Evolutionary conservation across 164 flowering plant genomes (phyloP).

Genomic region (Vitis rupestris): DNA sequence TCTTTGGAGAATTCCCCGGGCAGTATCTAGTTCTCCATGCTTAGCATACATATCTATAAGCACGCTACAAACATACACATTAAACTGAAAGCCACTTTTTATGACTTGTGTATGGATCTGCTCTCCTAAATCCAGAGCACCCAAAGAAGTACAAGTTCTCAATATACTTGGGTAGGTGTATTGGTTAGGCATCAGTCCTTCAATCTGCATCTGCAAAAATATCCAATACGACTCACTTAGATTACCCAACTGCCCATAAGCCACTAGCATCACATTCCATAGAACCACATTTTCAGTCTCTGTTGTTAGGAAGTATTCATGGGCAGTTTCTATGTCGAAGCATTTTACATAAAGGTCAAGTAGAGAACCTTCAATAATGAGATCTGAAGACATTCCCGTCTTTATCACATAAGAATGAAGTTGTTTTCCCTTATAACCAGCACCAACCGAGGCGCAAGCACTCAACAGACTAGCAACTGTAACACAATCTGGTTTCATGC

Average conservation of each 20-base stretch:
- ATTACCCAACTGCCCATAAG: slow-evolving; percentile 36
- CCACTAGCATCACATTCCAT: slow-evolving; percentile 47
- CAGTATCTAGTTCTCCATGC: slow-evolving; percentile 28
- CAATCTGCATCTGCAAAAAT: slow-evolving; percentile 28
- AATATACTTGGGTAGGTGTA: slow-evolving; percentile 40
- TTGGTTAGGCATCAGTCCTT: slow-evolving; percentile 37
- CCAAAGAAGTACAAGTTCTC: slow-evolving; percentile 35
- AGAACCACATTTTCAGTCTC: slow-evolving; percentile 35
- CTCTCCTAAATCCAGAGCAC: slow-evolving; percentile 35
- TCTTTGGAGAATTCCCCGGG: slow-evolving; percentile 28
- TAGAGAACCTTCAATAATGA: slow-evolving; percentile 41
- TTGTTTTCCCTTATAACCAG: slow-evolving; percentile 26
- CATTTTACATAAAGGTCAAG: slow-evolving; percentile 45
- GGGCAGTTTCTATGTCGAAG: slow-evolving; percentile 33
- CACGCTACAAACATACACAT: slow-evolving; percentile 38
- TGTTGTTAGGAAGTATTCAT: slow-evolving; percentile 28
- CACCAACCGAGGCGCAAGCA: slow-evolving; percentile 30
- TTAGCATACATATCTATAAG: slow-evolving; percentile 46
- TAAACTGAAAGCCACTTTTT: slow-evolving; percentile 35
- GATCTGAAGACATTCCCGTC: slow-evolving; percentile 32
- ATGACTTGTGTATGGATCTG: slow-evolving; percentile 39
- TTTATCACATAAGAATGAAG: slow-evolving; percentile 33
- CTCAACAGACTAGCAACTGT: slow-evolving; percentile 37
- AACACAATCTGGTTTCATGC: slow-evolving; percentile 32
- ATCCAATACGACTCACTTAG: slow-evolving; percentile 24